Evolutionary conservation across 345 rosid genomes (phyloP).

Genomic region (Salix suchowensis): DNA sequence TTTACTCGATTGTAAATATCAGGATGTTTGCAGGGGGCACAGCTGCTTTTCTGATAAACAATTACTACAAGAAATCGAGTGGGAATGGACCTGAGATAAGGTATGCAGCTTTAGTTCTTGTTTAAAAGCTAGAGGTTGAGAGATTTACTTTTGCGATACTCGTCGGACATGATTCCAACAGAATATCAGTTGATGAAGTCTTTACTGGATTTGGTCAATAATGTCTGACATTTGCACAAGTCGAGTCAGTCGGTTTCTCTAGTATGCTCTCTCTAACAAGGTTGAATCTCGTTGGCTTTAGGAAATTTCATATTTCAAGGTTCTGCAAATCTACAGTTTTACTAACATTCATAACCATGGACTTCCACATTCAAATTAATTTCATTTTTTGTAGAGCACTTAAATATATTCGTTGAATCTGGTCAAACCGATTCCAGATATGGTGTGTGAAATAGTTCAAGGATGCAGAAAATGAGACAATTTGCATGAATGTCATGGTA

Average conservation of each 20-base stretch:
- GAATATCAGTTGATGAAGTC: not conserved
- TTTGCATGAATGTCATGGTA: not conserved
- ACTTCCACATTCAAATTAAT: too few species aligned
- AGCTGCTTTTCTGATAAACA: slow-evolving; percentile 68
- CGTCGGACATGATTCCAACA: not conserved
- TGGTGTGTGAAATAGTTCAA: not conserved
- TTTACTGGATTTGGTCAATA: too few species aligned
- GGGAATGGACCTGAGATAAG: slow-evolving; percentile 57
- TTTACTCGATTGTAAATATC: slow-evolving; percentile 19
- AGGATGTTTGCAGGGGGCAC: slow-evolving; percentile 75
- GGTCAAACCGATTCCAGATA: not conserved
- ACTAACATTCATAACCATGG: too few species aligned
- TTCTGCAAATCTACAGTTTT: too few species aligned
- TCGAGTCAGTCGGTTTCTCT: too few species aligned
- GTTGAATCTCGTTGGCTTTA: too few species aligned
- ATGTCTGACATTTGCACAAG: too few species aligned
- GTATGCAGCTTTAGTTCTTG: slow-evolving; percentile 39
- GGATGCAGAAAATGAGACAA: not conserved
- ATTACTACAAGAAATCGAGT: slow-evolving; percentile 31
- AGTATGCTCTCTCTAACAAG: too few species aligned
- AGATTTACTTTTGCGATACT: not conserved
- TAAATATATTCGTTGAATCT: too few species aligned
- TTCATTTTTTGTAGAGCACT: too few species aligned
- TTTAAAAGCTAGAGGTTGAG: slow-evolving; percentile 2
- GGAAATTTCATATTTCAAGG: too few species aligned